A percentile compares a stretch with the other conserved stretches of the same genome.
Evolutionary conservation across 331 rosid species (phyloP).

Genomic region (Stylosanthes scabra): DNA sequence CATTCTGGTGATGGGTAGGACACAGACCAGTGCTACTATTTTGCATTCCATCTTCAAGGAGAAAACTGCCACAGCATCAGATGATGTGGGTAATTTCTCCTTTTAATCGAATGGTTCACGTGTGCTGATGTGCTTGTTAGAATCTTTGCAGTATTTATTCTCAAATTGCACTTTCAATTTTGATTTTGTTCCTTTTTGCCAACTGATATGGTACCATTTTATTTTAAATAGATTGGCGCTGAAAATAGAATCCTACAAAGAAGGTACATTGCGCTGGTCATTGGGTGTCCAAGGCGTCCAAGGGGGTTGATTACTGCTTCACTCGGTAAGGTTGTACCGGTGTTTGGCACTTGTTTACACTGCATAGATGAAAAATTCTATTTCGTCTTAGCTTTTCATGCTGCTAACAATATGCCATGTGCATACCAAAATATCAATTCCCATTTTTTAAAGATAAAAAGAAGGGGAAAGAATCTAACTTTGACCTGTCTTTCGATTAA

Average conservation of each 20-base stretch:
- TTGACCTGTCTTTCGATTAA: no score
- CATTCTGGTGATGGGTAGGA: conserved; percentile 91
- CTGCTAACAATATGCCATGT: conserved; percentile 20
- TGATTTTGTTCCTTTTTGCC: not conserved
- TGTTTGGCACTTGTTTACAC: conserved; percentile 29
- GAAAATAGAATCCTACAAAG: conserved; percentile 65
- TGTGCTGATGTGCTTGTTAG: conserved; percentile 3
- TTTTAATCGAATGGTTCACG: conserved; percentile 29
- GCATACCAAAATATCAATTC: no score
- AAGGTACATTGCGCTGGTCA: conserved; percentile 85
- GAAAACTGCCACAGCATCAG: conserved; percentile 75
- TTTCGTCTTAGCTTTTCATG: conserved; percentile 5
- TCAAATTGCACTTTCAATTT: conserved; percentile 17
- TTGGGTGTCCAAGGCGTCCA: conserved; percentile 81
- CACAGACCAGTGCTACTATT: conserved; percentile 71
- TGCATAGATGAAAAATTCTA: conserved; percentile 20
- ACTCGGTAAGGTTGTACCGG: conserved; percentile 79
- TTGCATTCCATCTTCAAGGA: conserved; percentile 88
- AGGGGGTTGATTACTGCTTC: conserved; percentile 78
- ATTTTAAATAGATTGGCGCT: conserved; percentile 44
- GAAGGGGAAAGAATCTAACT: not conserved
- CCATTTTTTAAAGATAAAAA: no score
- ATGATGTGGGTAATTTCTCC: conserved; percentile 56
- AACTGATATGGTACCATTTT: conserved; percentile 22
- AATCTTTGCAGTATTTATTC: conserved; percentile 3